Percentiles rank a stretch among this genome's conserved stretches.
phyloP scores from a whole-genome alignment of 1,139 yeast species.

The Blastobotrys illinoisensis region DNA sequence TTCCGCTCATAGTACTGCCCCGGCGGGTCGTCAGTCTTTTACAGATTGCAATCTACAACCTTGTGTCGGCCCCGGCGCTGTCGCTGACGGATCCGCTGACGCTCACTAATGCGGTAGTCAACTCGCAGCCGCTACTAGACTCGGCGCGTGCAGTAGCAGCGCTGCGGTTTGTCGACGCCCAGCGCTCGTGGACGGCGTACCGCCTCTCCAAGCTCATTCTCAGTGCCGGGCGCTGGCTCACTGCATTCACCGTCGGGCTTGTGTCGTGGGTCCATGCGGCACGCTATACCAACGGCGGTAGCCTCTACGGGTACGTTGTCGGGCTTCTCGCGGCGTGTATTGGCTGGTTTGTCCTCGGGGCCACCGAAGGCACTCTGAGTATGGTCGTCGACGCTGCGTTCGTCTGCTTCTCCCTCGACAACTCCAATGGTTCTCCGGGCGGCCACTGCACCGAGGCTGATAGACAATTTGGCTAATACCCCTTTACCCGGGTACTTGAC shows the following conservation, averaged over 20 bases:
- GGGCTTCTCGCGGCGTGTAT: constrained; percentile 38
- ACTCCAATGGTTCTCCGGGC: constrained; percentile 21
- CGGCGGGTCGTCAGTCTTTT: constrained; percentile 24
- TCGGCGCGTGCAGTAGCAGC: constrained; percentile 31
- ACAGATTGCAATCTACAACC: constrained; percentile 25
- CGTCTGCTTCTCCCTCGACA: constrained; percentile 36
- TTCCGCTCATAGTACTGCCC: constrained; percentile 36
- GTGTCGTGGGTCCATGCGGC: constrained; percentile 41
- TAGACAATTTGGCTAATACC: constrained; percentile 4
- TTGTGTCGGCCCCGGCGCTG: constrained; percentile 28
- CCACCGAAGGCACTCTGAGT: constrained; percentile 39
- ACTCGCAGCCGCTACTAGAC: constrained; percentile 28
- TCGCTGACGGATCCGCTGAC: constrained; percentile 36
- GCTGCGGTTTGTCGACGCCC: constrained; percentile 14
- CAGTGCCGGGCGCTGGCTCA: constrained; percentile 35
- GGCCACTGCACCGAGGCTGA: constrained; percentile 36
- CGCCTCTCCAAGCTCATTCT: constrained; percentile 36
- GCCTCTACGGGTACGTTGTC: constrained; percentile 37
- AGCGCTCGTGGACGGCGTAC: constrained; percentile 29
- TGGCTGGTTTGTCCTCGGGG: constrained; percentile 42
- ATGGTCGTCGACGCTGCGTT: constrained; percentile 37
- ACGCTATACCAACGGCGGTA: constrained; percentile 28
- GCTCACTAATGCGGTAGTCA: constrained; percentile 35
- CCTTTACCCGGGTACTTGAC: no score
- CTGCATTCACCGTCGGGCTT: constrained; percentile 35